phyloP scores from a whole-genome alignment of 768 basidiomycete species.

The Termitomyces sp. region DNA sequence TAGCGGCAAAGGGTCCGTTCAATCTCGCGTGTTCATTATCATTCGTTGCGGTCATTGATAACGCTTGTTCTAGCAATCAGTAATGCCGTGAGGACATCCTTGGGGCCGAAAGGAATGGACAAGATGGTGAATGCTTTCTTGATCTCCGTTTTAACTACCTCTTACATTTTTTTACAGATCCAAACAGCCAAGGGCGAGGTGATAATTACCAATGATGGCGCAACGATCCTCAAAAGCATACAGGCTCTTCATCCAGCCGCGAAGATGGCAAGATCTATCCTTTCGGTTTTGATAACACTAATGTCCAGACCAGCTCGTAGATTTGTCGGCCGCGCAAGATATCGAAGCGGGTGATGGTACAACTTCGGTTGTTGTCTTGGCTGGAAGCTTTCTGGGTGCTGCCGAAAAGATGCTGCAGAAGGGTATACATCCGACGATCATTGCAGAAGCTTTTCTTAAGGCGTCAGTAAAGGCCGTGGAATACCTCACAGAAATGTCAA shows the following conservation, averaged over 20 bases:
- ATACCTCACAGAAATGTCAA: slow-evolving; percentile 87
- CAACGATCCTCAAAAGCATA: slow-evolving; percentile 93
- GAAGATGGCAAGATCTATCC: slow-evolving; percentile 70
- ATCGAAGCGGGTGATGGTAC: slow-evolving; percentile 98
- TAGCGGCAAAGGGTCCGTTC: slow-evolving; percentile 87
- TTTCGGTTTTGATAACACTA: slow-evolving; percentile 5
- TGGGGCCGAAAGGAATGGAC: slow-evolving; percentile 98
- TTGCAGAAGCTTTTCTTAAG: slow-evolving; percentile 92
- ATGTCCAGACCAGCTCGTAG: slow-evolving; percentile 67
- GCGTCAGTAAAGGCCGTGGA: slow-evolving; percentile 93
- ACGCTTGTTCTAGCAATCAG: slow-evolving; percentile 68
- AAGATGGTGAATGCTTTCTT: slow-evolving; percentile 73
- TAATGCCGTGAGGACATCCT: slow-evolving; percentile 93
- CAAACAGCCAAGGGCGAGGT: slow-evolving; percentile 96
- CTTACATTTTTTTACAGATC: slow-evolving; percentile 51
- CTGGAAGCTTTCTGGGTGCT: slow-evolving; percentile 87
- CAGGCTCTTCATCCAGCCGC: slow-evolving; percentile 97
- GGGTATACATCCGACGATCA: slow-evolving; percentile 96
- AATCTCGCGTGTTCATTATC: not conserved
- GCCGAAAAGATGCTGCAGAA: slow-evolving; percentile 96
- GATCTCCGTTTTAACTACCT: slow-evolving; percentile 4
- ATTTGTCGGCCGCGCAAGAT: slow-evolving; percentile 96
- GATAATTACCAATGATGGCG: slow-evolving; percentile 98
- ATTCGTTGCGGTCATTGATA: not conserved
- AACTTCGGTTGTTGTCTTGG: slow-evolving; percentile 94